phyloP scores from a whole-genome alignment of 2,329 filamentous ascomycete genomes.

The Ophiobolus disseminans region DNA sequence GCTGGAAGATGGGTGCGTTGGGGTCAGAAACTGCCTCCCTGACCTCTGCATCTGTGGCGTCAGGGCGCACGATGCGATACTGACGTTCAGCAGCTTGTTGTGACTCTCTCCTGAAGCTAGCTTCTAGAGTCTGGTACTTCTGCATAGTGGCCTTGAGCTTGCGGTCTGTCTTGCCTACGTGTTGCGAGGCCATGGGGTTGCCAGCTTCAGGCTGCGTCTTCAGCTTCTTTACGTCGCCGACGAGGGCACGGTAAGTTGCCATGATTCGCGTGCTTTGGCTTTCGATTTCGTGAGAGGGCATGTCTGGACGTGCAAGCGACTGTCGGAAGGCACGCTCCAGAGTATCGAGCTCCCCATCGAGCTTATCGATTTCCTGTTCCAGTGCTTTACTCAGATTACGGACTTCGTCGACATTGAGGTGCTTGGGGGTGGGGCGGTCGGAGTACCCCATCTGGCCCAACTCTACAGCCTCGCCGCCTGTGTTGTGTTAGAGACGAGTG shows the following conservation, averaged over 20 bases:
- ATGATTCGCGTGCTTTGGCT: conserved; percentile 79
- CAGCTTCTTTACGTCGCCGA: conserved; percentile 78
- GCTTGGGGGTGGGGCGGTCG: conserved; percentile 73
- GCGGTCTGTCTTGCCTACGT: conserved; percentile 82
- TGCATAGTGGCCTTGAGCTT: conserved; percentile 82
- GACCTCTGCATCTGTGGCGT: conserved; percentile 80
- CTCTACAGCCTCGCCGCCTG: conserved; percentile 48
- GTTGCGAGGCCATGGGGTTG: conserved; percentile 74
- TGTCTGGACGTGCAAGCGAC: conserved; percentile 77
- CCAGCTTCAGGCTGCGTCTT: conserved; percentile 82
- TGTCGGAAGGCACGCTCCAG: conserved; percentile 75
- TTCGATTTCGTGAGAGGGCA: conserved; percentile 74
- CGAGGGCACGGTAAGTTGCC: conserved; percentile 79
- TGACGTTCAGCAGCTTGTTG: conserved; percentile 86
- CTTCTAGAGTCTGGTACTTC: conserved; percentile 81
- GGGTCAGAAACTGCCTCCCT: conserved; percentile 75
- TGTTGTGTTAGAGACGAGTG: conserved; percentile 27
- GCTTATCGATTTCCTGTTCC: too few species aligned
- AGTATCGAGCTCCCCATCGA: conserved; percentile 75
- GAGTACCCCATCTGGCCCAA: conserved; percentile 73
- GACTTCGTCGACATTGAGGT: conserved; percentile 77
- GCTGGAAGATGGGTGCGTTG: conserved; percentile 83
- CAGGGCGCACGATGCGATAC: conserved; percentile 85
- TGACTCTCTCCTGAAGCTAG: conserved; percentile 78
- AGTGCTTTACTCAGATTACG: too few species aligned